phyloP scores from a whole-genome alignment of 192 early-diverging fungal species.

The Backusella sp. region DNA sequence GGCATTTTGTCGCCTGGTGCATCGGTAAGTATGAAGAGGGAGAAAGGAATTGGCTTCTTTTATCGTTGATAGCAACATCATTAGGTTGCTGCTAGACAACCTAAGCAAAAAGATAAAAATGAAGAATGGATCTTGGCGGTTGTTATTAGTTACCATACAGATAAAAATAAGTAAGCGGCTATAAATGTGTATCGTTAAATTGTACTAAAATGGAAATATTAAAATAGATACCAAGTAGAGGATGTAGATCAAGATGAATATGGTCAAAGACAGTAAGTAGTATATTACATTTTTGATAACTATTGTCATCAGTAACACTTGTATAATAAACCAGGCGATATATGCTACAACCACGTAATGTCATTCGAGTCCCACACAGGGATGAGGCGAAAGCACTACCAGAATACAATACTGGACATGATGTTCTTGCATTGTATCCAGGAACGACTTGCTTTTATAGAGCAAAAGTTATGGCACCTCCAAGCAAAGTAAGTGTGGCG shows the following conservation, averaged over 20 bases:
- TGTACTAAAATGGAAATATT: background rate
- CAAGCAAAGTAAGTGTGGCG: constrained; percentile 41
- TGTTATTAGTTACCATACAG: constrained; percentile 43
- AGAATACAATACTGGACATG: constrained; percentile 40
- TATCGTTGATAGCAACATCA: background rate
- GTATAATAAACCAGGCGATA: constrained; percentile 41
- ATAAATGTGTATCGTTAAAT: background rate
- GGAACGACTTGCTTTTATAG: constrained; percentile 59
- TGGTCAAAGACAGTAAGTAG: constrained; percentile 45
- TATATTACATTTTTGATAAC: no score
- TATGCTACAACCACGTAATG: constrained; percentile 39
- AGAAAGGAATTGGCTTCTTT: background rate
- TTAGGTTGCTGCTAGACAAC: constrained; percentile 47
- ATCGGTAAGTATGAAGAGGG: background rate
- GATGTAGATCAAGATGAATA: constrained; percentile 54
- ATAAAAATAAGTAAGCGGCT: constrained; percentile 46
- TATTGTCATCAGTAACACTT: background rate
- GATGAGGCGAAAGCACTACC: constrained; percentile 33
- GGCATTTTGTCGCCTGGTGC: constrained; percentile 4
- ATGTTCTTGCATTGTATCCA: constrained; percentile 54
- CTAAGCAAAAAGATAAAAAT: constrained; percentile 48
- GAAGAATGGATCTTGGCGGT: constrained; percentile 58
- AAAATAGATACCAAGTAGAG: constrained; percentile 52
- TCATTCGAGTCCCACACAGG: constrained; percentile 47
- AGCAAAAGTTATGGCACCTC: constrained; percentile 45